Evolutionary conservation across 441 rosid species (phyloP).

Genomic region (Lepidium campestre): DNA sequence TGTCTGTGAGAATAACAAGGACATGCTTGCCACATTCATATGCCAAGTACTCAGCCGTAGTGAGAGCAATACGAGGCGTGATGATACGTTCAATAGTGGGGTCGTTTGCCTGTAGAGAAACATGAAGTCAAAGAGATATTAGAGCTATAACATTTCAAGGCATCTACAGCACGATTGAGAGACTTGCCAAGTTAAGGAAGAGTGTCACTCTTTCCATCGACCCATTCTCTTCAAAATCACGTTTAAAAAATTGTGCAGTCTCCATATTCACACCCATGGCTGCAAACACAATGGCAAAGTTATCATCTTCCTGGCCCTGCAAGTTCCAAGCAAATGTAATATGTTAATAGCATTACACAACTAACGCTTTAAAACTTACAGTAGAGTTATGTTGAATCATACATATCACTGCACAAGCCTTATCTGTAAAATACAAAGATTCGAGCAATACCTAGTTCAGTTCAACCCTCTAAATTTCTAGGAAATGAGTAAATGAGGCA

Average conservation of each 20-base stretch:
- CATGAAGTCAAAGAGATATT: neutral
- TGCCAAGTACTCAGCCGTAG: constrained; percentile 91
- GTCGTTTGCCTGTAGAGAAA: constrained; percentile 75
- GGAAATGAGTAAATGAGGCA: no score
- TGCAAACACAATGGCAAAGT: constrained; percentile 29
- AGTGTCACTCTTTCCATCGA: constrained; percentile 88
- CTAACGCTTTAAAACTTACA: no score
- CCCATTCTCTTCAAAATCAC: constrained; percentile 97
- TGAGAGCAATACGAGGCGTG: constrained; percentile 89
- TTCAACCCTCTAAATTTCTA: no score
- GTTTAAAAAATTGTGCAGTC: constrained; percentile 92
- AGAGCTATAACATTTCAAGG: neutral
- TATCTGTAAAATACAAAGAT: no score
- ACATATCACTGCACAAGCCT: no score
- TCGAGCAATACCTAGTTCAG: no score
- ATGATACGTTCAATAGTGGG: constrained; percentile 94
- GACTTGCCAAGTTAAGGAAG: constrained; percentile 28
- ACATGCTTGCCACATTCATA: constrained; percentile 99
- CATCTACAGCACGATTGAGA: neutral
- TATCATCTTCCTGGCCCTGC: constrained; percentile 29
- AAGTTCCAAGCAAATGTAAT: no score
- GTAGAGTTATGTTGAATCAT: no score
- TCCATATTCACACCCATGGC: constrained; percentile 72
- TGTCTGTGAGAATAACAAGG: constrained; percentile 82
- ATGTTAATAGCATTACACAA: no score